phyloP scores from a whole-genome alignment of 805 yeast genomes.

The Candida caryicola region DNA sequence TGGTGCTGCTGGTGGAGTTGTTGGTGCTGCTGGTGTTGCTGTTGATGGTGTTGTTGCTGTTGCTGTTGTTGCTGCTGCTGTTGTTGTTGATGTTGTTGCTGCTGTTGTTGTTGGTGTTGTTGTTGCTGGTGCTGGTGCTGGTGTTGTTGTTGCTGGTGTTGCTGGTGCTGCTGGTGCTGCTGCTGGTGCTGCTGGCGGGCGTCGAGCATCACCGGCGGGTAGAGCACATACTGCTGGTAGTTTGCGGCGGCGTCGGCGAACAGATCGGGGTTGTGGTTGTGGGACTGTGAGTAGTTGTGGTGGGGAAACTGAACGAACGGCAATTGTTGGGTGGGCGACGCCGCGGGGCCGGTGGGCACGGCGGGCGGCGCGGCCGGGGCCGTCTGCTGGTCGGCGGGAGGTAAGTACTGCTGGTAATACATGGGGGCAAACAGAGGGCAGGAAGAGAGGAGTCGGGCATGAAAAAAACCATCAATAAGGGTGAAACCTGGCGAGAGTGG shows the following conservation, averaged over 20 bases:
- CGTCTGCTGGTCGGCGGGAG: not conserved
- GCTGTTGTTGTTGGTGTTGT: slow-evolving; percentile 4
- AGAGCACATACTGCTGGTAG: not conserved
- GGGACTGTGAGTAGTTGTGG: not conserved
- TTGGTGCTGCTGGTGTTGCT: slow-evolving; percentile 3
- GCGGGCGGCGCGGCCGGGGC: not conserved
- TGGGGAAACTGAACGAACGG: not conserved
- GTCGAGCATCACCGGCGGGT: slow-evolving; percentile 1
- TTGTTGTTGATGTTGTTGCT: not conserved
- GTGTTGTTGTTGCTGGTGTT: slow-evolving; percentile 1
- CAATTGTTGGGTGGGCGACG: not conserved
- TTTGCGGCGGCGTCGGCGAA: not conserved
- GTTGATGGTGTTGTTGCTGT: slow-evolving; percentile 7
- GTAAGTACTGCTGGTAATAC: not conserved
- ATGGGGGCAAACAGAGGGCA: too few species aligned
- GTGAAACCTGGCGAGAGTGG: too few species aligned
- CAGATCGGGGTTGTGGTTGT: not conserved
- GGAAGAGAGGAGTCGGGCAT: too few species aligned
- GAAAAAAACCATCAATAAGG: not conserved
- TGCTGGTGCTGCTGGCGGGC: slow-evolving; percentile 6
- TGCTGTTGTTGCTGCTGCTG: slow-evolving; percentile 6
- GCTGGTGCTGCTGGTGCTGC: slow-evolving; percentile 6
- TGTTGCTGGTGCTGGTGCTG: slow-evolving; percentile 5
- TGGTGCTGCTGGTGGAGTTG: slow-evolving; percentile 9
- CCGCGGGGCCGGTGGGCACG: not conserved